Evolutionary conservation across 2,329 filamentous ascomycete genomes (phyloP), one percentile per base, ranked within the genome.

Genomic region (Diaporthe ilicicola): DNA sequence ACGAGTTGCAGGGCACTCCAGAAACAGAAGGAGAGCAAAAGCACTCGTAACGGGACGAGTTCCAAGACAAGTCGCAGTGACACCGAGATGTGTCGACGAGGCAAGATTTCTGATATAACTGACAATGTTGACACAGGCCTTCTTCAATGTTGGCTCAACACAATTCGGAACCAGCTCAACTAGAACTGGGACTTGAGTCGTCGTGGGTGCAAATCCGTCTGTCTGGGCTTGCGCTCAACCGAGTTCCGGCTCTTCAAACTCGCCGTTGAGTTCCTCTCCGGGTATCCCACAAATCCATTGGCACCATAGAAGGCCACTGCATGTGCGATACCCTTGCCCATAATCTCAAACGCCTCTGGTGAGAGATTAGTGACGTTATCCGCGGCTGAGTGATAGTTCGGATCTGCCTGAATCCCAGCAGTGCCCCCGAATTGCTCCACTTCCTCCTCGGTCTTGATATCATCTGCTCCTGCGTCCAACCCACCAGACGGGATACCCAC

Each of bases 401-500:
- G 29, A 17, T 69, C 67, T 1, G 44, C 55, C 27, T 46, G 44
- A 19, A n/a, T 37, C 15, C 67, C 67, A n/a, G 34, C 67, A 19
- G 17, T 51, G 15, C 67, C 67, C 7, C 67, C 67, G 22, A 61
- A 69, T 9, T 61, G 27, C 27, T 37, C 27, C 8, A 59, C 67
- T 17, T 69, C 67, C 54, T 61, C 42, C 6, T 37, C 42, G 9
- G 67, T 69, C 67, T 69, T 69, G 44, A 61, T 46, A 3, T 39
- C 67, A 8, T 61, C 46, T 1, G 87, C 89, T 3, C 90, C 90
- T 2, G 89, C 91, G 75, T 89, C 88, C 32, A 91, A 81, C 7
- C 88, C 88, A 17, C 81, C 88, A 51, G 79, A 84, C n/a, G 83
- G 87, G 75, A 89, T 90, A 37, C 87, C 85, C 32, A 85, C 81